These are phyloP conservation scores for Aspergillus panamensis DNA, from an alignment of 495 filamentous ascomycete species.

Conservation along the genomic window DNA sequence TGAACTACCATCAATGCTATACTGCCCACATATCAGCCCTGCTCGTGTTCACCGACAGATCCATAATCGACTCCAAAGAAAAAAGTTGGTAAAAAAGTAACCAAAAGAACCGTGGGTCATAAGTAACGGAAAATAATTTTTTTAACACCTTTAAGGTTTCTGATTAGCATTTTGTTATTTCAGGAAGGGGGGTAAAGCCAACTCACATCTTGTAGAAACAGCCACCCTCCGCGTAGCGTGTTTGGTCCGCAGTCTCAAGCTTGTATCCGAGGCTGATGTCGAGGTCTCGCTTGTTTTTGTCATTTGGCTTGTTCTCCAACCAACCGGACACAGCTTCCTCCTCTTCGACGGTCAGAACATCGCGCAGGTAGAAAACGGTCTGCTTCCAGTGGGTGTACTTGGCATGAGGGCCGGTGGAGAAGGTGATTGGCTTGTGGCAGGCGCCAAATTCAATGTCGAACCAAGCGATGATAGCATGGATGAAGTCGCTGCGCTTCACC, in stretches of 20 bases:
- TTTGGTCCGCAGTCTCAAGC: constrained; percentile 69
- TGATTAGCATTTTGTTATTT: constrained; percentile 25
- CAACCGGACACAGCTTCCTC: constrained; percentile 68
- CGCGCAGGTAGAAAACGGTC: constrained; percentile 84
- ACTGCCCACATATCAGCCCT: constrained; percentile 24
- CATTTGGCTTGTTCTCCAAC: constrained; percentile 81
- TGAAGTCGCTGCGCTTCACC: constrained; percentile 77
- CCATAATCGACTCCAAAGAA: constrained; percentile 12
- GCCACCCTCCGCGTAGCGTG: constrained; percentile 61
- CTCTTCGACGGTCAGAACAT: constrained; percentile 78
- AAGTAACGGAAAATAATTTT: constrained; percentile 19
- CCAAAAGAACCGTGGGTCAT: constrained; percentile 17
- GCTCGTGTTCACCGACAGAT: constrained; percentile 12
- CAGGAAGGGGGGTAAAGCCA: neutral
- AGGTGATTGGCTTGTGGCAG: constrained; percentile 81
- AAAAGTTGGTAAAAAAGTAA: constrained; percentile 19
- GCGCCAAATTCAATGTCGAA: constrained; percentile 98
- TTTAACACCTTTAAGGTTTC: constrained; percentile 41
- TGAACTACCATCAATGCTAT: constrained; percentile 32
- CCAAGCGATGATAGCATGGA: constrained; percentile 95
- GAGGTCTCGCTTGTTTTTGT: constrained; percentile 89
- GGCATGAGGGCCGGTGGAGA: constrained; percentile 84
- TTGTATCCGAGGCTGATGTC: constrained; percentile 86
- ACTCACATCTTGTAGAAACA: constrained; percentile 88
- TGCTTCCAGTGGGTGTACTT: constrained; percentile 97